Conservation (phyloP, 2,329 filamentous ascomycete species). For the Penicillium polonicum region DNA sequence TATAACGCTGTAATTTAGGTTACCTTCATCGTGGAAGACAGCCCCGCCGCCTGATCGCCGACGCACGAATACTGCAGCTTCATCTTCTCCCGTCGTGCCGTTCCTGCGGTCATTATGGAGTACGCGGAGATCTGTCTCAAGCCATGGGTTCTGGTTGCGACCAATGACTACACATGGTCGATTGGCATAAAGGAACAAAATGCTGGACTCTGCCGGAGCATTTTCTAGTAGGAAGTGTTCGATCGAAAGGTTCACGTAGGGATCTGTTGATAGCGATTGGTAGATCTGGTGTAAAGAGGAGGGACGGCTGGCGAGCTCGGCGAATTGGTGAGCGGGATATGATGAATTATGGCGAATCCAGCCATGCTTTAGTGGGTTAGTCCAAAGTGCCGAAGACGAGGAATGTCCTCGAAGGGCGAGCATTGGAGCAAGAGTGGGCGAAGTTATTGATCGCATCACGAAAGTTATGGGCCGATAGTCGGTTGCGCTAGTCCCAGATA, state of each 20-base stretch:
- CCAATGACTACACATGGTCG: slow-evolving; percentile 85
- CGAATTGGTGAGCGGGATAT: slow-evolving; percentile 31
- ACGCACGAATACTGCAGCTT: slow-evolving; percentile 66
- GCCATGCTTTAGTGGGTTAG: slow-evolving; percentile 6
- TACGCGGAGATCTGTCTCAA: slow-evolving; percentile 74
- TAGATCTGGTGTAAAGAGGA: slow-evolving; percentile 62
- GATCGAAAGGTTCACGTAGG: slow-evolving; percentile 87
- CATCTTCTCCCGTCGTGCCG: slow-evolving; percentile 15
- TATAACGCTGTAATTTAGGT: slow-evolving; percentile 93
- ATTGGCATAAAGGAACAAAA: slow-evolving; percentile 89
- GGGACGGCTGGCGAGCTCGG: slow-evolving; percentile 35
- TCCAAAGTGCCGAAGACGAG: slow-evolving; percentile 4
- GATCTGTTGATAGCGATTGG: slow-evolving; percentile 66
- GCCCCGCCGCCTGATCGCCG: slow-evolving; percentile 85
- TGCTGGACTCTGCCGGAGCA: slow-evolving; percentile 66
- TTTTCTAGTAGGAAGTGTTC: slow-evolving; percentile 85
- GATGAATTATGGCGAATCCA: slow-evolving; percentile 32
- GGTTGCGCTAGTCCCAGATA: slow-evolving; percentile 29
- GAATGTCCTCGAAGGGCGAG: slow-evolving; percentile 15
- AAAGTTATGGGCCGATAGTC: slow-evolving; percentile 24
- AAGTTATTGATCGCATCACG: not conserved
- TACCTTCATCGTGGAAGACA: slow-evolving; percentile 90
- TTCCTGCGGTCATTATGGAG: slow-evolving; percentile 48
- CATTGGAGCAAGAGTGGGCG: slow-evolving; percentile 25
- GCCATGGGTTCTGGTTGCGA: slow-evolving; percentile 97